phyloP scores from a whole-genome alignment of 2,329 filamentous ascomycete species.

The Alternaria postmessia region DNA sequence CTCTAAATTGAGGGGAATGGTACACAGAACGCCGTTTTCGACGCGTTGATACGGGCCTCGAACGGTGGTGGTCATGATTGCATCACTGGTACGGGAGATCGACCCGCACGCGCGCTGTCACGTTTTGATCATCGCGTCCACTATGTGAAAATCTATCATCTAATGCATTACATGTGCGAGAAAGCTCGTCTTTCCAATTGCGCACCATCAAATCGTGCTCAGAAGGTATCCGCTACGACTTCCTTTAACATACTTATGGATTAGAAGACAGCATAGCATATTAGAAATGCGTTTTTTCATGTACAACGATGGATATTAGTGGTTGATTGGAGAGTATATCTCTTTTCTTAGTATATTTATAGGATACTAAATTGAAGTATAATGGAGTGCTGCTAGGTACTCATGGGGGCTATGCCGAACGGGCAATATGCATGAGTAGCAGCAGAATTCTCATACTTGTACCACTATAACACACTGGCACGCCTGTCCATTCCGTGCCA shows the following conservation, averaged over 20 bases:
- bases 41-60: neutral
- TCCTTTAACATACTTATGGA: neutral
- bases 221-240: neutral
- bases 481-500: neutral
- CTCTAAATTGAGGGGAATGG: neutral
- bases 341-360: too few species aligned
- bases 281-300: too few species aligned
- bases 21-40: neutral
- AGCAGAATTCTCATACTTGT: neutral
- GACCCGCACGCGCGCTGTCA: conserved; percentile 13
- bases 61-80: conserved; percentile 12
- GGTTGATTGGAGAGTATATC: too few species aligned
- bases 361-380: too few species aligned
- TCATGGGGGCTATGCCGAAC: too few species aligned
- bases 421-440: too few species aligned
- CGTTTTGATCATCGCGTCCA: conserved; percentile 3
- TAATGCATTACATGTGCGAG: neutral
- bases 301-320: too few species aligned
- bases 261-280: neutral
- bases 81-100: conserved; percentile 14
- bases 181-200: neutral
- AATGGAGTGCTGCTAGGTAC: too few species aligned
- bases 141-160: neutral
- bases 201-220: neutral
- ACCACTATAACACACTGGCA: neutral